These are phyloP conservation scores for Madurella mycetomatis DNA, from an alignment of 2,329 filamentous ascomycete genomes.

Conservation along the genomic window DNA sequence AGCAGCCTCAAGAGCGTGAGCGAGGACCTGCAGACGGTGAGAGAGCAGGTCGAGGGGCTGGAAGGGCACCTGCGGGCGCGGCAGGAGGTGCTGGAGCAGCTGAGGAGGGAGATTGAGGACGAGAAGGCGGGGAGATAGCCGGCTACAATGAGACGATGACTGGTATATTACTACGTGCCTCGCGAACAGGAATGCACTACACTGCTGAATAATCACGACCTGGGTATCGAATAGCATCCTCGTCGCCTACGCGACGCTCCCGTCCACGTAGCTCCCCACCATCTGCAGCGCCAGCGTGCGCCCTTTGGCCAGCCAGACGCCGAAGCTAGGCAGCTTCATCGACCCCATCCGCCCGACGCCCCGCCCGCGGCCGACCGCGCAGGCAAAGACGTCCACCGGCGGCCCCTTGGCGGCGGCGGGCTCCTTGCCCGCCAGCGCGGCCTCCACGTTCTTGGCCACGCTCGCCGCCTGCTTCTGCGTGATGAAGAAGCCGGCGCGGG, in stretches of 20 bases:
- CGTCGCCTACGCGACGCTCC: slow-evolving; percentile 41
- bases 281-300: slow-evolving; percentile 45
- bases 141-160: slow-evolving; percentile 4
- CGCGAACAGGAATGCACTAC: background rate
- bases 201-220: background rate
- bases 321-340: slow-evolving; percentile 47
- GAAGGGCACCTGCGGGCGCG: slow-evolving; percentile 76
- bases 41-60: slow-evolving; percentile 87
- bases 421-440: slow-evolving; percentile 41
- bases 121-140: slow-evolving; percentile 60
- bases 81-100: slow-evolving; percentile 68
- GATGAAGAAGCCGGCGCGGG: slow-evolving; percentile 41
- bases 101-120: slow-evolving; percentile 79
- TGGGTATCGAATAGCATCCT: background rate
- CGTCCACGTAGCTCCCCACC: slow-evolving; percentile 43
- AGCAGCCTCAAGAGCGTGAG: slow-evolving; percentile 69
- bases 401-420: slow-evolving; percentile 43
- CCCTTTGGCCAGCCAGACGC: slow-evolving; percentile 50
- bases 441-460: slow-evolving; percentile 51
- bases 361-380: slow-evolving; percentile 45
- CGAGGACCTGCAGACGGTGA: slow-evolving; percentile 86
- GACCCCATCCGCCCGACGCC: slow-evolving; percentile 46
- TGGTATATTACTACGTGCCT: background rate
- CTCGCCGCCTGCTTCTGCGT: slow-evolving; percentile 50
- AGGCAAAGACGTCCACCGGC: slow-evolving; percentile 46